A percentile compares a stretch with the other conserved stretches of the same genome.
Evolutionary conservation across 176 grass and related monocot species (phyloP).

Genomic region (Hordeum marinum): DNA sequence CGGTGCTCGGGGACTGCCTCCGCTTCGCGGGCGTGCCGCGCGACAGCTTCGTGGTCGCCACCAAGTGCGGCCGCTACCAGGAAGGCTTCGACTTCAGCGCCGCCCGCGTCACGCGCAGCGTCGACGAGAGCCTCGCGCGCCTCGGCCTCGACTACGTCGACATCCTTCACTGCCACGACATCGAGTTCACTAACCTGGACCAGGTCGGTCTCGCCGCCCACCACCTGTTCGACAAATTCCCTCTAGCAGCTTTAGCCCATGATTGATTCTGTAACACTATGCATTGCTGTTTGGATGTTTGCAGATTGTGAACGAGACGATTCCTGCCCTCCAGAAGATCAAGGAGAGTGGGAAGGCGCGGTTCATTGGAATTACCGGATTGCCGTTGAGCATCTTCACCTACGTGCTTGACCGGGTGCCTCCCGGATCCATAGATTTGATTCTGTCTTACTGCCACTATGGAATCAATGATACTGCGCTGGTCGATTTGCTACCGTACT

Average conservation of each 20-base stretch:
- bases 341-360: conserved; percentile 72
- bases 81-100: conserved; percentile 90
- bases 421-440: conserved; percentile 58
- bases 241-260: background rate
- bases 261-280: background rate
- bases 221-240: conserved; percentile 27
- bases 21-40: conserved; percentile 47
- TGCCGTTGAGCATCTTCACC: conserved; percentile 59
- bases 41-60: conserved; percentile 61
- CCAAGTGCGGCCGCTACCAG: conserved; percentile 81
- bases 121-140: conserved; percentile 78
- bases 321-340: conserved; percentile 76
- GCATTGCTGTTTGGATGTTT: background rate
- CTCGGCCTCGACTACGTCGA: conserved; percentile 82
- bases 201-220: conserved; percentile 27
- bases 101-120: conserved; percentile 50
- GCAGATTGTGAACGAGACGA: conserved; percentile 88
- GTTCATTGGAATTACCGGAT: conserved; percentile 79
- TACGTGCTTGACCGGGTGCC: conserved; percentile 69
- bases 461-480: conserved; percentile 73
- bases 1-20: conserved; percentile 80
- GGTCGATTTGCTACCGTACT: conserved; percentile 71
- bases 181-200: conserved; percentile 80
- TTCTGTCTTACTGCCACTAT: conserved; percentile 91
- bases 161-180: conserved; percentile 84